Evolutionary conservation across 495 filamentous ascomycete genomes (phyloP).

Genomic region (Penicillium pulvis): DNA sequence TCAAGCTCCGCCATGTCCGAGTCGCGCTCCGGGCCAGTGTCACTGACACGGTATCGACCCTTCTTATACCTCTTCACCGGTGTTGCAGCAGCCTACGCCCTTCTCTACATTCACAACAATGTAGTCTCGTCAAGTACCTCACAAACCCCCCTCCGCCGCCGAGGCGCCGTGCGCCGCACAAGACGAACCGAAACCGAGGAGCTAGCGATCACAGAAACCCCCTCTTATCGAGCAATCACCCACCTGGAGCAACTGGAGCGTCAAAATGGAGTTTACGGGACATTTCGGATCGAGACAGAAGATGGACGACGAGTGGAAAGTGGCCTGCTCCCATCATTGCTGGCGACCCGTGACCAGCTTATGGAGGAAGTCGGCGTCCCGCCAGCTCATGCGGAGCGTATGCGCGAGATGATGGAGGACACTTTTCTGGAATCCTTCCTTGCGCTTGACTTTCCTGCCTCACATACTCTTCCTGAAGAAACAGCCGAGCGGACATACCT

Average conservation of each 20-base stretch:
- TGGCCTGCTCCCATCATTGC: conserved; percentile 46
- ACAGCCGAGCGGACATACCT: conserved; percentile 40
- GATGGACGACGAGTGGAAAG: conserved; percentile 51
- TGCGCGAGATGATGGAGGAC: conserved; percentile 55
- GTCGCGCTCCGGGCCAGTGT: conserved; percentile 35
- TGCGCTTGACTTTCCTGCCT: conserved; percentile 47
- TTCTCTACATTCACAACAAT: conserved; percentile 49
- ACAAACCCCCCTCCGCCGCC: conserved; percentile 44
- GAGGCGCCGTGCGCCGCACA: conserved; percentile 47
- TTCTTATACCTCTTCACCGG: conserved; percentile 52
- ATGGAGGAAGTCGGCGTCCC: conserved; percentile 48
- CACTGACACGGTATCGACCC: conserved; percentile 51
- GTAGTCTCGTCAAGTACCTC: conserved; percentile 31
- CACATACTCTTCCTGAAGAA: conserved; percentile 36
- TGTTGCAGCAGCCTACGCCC: conserved; percentile 50
- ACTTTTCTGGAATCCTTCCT: conserved; percentile 53
- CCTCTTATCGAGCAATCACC: conserved; percentile 44
- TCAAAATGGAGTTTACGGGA: conserved; percentile 51
- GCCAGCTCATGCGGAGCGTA: conserved; percentile 44
- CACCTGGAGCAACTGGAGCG: conserved; percentile 49
- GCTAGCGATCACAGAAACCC: conserved; percentile 30
- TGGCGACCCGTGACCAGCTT: conserved; percentile 49
- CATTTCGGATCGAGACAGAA: conserved; percentile 51
- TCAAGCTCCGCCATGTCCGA: conserved; percentile 38
- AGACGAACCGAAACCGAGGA: conserved; percentile 37